These are phyloP conservation scores for Acacia melanoxylon DNA, from an alignment of 306 rosid species.

Conservation along the genomic window DNA sequence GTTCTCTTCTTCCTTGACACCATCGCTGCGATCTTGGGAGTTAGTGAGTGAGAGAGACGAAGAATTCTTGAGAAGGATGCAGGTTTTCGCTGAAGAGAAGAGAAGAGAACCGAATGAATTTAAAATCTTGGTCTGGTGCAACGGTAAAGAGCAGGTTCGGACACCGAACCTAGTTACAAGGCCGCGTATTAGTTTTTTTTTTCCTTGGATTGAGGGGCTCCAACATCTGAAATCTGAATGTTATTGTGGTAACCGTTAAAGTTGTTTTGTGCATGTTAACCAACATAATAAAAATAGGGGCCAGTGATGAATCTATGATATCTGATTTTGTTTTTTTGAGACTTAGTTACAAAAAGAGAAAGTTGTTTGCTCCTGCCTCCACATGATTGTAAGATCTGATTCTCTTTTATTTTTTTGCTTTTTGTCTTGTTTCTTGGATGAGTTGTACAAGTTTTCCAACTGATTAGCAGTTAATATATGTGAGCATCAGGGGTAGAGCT, in stretches of 20 bases:
- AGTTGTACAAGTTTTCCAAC: neutral
- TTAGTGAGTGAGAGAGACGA: neutral
- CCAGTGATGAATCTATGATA: neutral
- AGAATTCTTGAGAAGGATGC: neutral
- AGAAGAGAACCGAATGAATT: conserved; percentile 18
- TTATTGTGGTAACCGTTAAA: neutral
- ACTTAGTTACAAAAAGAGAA: neutral
- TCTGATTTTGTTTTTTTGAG: neutral
- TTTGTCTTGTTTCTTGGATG: neutral
- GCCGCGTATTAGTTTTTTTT: neutral
- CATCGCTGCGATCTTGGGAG: conserved; percentile 42
- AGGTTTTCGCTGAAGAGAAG: neutral
- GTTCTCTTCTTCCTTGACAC: conserved; percentile 70
- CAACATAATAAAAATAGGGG: neutral
- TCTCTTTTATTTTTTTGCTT: neutral
- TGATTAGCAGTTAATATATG: neutral
- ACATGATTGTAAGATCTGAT: neutral
- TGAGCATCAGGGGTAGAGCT: too few relatives aligned
- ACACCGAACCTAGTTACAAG: conserved; percentile 49
- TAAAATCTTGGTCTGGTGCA: conserved; percentile 66
- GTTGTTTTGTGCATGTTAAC: neutral
- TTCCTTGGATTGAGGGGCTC: neutral
- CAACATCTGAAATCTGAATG: neutral
- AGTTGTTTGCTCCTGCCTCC: neutral
- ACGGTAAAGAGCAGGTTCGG: conserved; percentile 81